Evolutionary conservation across 805 yeast species (phyloP), one percentile per base, ranked within the genome.

Genomic region (Kazachstania viticola): DNA sequence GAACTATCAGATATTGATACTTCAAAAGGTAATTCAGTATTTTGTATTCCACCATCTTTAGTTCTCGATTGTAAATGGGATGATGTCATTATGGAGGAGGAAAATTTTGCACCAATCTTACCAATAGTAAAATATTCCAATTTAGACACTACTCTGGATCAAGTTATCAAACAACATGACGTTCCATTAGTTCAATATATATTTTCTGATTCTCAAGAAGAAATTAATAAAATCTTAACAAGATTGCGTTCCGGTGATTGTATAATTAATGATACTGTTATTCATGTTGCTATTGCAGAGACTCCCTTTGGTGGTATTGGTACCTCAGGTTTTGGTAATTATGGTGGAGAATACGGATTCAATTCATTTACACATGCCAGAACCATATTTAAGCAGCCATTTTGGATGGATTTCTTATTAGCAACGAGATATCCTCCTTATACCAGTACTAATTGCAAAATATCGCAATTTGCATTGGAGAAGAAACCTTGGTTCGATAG

Each of bases 261-360:
- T 11, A 53, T 73, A 29, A 61, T 81, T 38, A 83, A 84, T 49
- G 95, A 85, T 42, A 66, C 75, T 0, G 31, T 83, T 29, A 38
- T 81, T 46, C 94, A 84, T 40, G 83, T 72, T 27, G 87, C 73
- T 1, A 64, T 79, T 32, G 36, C 64, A 5, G 65, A 66, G 30
- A 71, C 82, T 3, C 96, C 96, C 17, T 88, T 87, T 57, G 97
- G 97, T 21, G 97, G 97, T 16, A 60, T 87, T 34, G 95, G 96
- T 11, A 51, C 51, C 12, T 82, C 95, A 0, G 97, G 97, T 1
- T 61, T 63, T 36, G 96, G 96, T 9, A 59, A 67, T 21, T 85
- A 84, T 57, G 95, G 85, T 50, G 95, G 95, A 3, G 58, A 56
- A 39, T 65, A 59, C 50, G 78, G 85, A 7, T 67, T 75, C 39